These are phyloP conservation scores for Cyclotella kingstonii DNA, from an alignment of 108 stramenopile species.

Conservation along the genomic window DNA sequence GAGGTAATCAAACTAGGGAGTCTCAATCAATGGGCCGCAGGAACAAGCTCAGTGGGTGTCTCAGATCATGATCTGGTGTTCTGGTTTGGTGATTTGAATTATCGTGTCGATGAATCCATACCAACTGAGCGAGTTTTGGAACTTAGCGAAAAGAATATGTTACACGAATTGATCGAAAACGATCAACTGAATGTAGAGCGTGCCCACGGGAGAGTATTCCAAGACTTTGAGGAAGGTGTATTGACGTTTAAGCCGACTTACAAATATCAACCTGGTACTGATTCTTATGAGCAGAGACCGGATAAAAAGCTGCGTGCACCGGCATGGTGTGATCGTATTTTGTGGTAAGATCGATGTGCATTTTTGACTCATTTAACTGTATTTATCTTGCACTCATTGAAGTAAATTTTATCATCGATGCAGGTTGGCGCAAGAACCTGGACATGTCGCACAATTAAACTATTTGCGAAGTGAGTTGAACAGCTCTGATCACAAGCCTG, in stretches of 20 bases:
- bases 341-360: too few relatives aligned
- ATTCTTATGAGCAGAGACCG: slow-evolving; percentile 90
- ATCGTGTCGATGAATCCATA: slow-evolving; percentile 91
- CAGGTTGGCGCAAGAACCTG: slow-evolving; percentile 70
- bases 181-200: slow-evolving; percentile 98
- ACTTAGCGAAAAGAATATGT: slow-evolving; percentile 52
- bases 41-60: slow-evolving; percentile 58
- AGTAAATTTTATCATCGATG: too few relatives aligned
- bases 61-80: slow-evolving; percentile 94
- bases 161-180: slow-evolving; percentile 72
- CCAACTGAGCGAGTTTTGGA: slow-evolving; percentile 81
- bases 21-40: slow-evolving; percentile 75
- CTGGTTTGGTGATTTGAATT: slow-evolving; percentile 98
- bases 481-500: slow-evolving; percentile 98
- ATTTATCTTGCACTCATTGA: too few relatives aligned
- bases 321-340: slow-evolving; percentile 99
- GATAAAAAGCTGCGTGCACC: slow-evolving; percentile 99
- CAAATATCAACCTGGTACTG: slow-evolving; percentile 98
- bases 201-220: slow-evolving; percentile 85
- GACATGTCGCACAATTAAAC: slow-evolving; percentile 76
- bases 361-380: too few relatives aligned
- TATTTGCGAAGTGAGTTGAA: slow-evolving; percentile 84
- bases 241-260: slow-evolving; percentile 93
- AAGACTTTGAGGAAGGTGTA: slow-evolving; percentile 90
- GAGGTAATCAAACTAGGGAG: slow-evolving; percentile 78